Evolutionary conservation across 1,284 basidiomycete genomes (phyloP), one percentile per base, ranked within the genome.

Genomic region (Trichosporon coremiiforme): DNA sequence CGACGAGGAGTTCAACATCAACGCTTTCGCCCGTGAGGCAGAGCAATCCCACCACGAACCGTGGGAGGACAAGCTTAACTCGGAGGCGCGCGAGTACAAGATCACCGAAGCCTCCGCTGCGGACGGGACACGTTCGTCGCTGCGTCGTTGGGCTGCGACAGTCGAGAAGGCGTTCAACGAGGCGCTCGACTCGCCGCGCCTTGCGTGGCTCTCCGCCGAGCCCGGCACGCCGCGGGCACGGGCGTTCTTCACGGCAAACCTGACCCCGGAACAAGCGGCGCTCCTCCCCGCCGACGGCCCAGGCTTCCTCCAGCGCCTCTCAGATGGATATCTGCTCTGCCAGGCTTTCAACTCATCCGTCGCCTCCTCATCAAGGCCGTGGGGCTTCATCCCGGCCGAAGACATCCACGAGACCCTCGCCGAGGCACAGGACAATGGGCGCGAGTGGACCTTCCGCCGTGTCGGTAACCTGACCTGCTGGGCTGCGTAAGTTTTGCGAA

Each of bases 361-460:
- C 6, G 33, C 72, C 15, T 45, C 70, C 0, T 80, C 80, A 2
- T 50, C 74, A 2, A 76, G 79, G 31, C 75, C 81, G 9, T 84
- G 83, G 83, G 83, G 83, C 0, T 79, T 80, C 65, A 78, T 84
- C 13, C 73, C 78, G 3, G 74, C 77, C 9, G 82, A 81, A 31
- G 82, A 83, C 53, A 74, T 84, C 1, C 78, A 83, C 69, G 80
- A 83, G 66, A 83, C 81, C 0, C 66, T 82, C 0, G 66, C 66
- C 4, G 64, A 47, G 31, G 31, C 31, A 13, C 67, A 62, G 9
- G 75, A 75, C 10, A 74, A 70, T 31, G 77, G 76, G 15, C 65
- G 69, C 29, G 77, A 79, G 20, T 84, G 81, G 82, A 84, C 83
- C 10, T 84, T 84, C 70, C 74, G 81, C 38, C 73, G 76, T 22